These are phyloP conservation scores for Phytophthora meadii DNA, from an alignment of 352 stramenopile genomes.

Conservation along the genomic window DNA sequence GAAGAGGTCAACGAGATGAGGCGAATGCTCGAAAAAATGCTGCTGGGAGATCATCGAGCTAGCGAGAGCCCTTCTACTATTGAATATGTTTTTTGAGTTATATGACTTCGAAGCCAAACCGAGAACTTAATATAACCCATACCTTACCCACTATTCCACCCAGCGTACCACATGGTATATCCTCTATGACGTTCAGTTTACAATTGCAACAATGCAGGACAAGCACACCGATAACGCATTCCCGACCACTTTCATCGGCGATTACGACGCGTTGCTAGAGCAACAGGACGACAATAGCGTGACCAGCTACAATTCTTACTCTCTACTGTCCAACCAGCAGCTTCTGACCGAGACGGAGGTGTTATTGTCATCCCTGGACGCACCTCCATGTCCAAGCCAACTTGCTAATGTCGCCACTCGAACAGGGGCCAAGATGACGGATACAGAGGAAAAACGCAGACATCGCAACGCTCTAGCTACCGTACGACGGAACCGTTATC, in stretches of 20 bases:
- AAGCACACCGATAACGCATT: not conserved
- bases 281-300: not conserved
- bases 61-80: too few relatives aligned
- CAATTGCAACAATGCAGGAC: too few relatives aligned
- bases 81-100: too few relatives aligned
- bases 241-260: not conserved
- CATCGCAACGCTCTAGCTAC: not conserved
- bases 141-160: too few relatives aligned
- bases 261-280: not conserved
- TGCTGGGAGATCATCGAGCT: constrained; percentile 6
- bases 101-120: too few relatives aligned
- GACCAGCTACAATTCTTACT: not conserved
- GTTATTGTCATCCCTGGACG: not conserved
- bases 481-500: not conserved
- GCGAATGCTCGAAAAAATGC: constrained; percentile 26
- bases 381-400: not conserved
- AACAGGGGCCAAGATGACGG: not conserved
- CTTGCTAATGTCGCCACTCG: not conserved
- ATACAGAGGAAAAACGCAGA: not conserved
- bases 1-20: constrained; percentile 18
- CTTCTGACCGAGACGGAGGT: not conserved
- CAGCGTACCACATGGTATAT: too few relatives aligned
- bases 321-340: not conserved
- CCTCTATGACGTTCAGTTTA: too few relatives aligned
- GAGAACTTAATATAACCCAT: too few relatives aligned